Percentiles rank a stretch among this genome's conserved stretches.
phyloP scores from a whole-genome alignment of 1,139 yeast species.

The Scheffersomyces illinoinensis region DNA sequence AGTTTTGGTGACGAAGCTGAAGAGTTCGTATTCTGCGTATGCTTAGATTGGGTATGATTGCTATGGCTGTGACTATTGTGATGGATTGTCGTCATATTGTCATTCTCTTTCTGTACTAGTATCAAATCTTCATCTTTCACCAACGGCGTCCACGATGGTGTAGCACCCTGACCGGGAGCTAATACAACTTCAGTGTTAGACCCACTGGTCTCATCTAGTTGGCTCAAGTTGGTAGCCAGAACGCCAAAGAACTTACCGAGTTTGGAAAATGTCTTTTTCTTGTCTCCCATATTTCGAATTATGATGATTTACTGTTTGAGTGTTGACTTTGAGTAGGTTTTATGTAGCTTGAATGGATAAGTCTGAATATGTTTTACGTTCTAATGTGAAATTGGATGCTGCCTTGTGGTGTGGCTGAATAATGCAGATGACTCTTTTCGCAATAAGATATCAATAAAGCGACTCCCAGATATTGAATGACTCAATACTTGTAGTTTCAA shows the following conservation, averaged over 20 bases:
- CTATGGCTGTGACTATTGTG: constrained; percentile 4
- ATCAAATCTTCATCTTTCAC: constrained; percentile 12
- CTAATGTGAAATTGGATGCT: neutral
- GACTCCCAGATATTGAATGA: neutral
- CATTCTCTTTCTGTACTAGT: constrained; percentile 18
- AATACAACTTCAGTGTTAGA: neutral
- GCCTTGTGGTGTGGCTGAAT: neutral
- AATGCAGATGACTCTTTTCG: neutral
- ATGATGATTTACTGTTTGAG: neutral
- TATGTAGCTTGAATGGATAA: neutral
- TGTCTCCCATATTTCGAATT: constrained; percentile 23
- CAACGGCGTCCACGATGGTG: neutral
- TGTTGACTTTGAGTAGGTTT: neutral
- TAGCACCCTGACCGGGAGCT: neutral
- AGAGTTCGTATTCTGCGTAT: neutral
- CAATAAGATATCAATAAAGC: neutral
- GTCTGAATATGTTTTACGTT: neutral
- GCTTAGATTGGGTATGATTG: neutral
- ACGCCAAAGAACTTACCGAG: constrained; percentile 38
- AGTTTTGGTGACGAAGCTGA: constrained; percentile 3
- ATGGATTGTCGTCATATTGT: constrained; percentile 21
- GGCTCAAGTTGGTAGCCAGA: constrained; percentile 25
- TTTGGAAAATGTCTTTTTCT: constrained; percentile 29
- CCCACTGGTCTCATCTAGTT: constrained; percentile 6
- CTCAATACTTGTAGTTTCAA: no score